These are phyloP conservation scores for Kodamaea kaohsiungensis DNA, from an alignment of 805 yeast genomes.

Conservation along the genomic window DNA sequence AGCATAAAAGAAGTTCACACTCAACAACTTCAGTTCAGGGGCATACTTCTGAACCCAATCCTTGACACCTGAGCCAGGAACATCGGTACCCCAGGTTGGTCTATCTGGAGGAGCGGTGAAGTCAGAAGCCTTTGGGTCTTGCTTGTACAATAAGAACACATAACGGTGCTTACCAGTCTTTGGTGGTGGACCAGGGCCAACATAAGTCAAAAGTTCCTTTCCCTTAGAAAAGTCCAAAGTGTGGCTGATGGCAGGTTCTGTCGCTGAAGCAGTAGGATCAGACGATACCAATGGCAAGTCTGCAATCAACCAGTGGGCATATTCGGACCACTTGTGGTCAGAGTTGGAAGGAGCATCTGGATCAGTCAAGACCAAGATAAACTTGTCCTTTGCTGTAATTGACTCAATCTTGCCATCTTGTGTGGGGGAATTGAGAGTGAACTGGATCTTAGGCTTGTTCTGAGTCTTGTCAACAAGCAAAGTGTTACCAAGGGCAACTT, in stretches of 20 bases:
- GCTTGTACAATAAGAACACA: conserved; percentile 74
- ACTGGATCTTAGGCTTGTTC: conserved; percentile 61
- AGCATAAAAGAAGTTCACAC: conserved; percentile 84
- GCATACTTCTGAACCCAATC: conserved; percentile 69
- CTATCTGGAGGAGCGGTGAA: conserved; percentile 53
- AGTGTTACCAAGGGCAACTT: conserved; percentile 80
- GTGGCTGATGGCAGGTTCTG: conserved; percentile 28
- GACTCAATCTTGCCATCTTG: conserved; percentile 41
- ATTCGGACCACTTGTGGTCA: conserved; percentile 89
- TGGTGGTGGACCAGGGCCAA: conserved; percentile 90
- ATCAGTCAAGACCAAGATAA: conserved; percentile 80
- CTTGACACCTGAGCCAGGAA: conserved; percentile 73
- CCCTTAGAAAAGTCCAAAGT: conserved; percentile 38
- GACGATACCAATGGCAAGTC: conserved; percentile 46
- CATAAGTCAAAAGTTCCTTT: conserved; percentile 52
- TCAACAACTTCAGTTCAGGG: conserved; percentile 58
- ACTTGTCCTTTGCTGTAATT: conserved; percentile 49
- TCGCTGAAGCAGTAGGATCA: conserved; percentile 32
- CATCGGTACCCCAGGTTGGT: conserved; percentile 84
- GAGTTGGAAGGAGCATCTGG: conserved; percentile 90
- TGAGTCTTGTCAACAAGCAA: conserved; percentile 68
- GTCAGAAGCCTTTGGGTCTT: conserved; percentile 44
- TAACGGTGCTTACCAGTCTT: conserved; percentile 87
- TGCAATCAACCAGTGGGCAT: conserved; percentile 68
- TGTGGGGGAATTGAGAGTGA: conserved; percentile 55